phyloP scores from a whole-genome alignment of 768 basidiomycete species.

The Mycena indigotica region DNA sequence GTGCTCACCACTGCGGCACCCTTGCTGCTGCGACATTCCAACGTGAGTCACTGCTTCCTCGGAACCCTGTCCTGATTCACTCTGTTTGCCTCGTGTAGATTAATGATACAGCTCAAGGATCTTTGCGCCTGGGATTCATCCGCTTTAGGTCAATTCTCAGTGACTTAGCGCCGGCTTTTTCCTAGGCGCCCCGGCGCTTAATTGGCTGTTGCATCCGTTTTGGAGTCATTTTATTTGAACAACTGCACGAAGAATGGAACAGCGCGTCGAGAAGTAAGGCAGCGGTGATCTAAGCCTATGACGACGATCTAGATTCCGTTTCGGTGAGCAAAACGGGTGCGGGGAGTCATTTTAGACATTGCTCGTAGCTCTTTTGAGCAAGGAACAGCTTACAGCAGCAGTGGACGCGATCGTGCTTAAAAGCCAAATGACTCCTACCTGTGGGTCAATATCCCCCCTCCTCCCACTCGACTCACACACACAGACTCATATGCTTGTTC shows the following conservation, averaged over 20 bases:
- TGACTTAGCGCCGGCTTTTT: not conserved
- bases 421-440: not conserved
- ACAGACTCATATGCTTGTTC: too few species aligned
- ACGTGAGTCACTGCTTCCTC: conserved; percentile 11
- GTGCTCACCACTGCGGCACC: conserved; percentile 6
- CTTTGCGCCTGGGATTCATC: not conserved
- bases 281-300: not conserved
- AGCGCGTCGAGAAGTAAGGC: not conserved
- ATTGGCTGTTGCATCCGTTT: not conserved
- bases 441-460: not conserved
- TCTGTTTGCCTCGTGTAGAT: not conserved
- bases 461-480: not conserved
- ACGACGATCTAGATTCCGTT: not conserved
- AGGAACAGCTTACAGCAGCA: not conserved
- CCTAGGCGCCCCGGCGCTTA: too few species aligned
- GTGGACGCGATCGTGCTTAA: not conserved
- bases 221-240: not conserved
- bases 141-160: too few species aligned
- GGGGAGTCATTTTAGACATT: not conserved
- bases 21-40: not conserved
- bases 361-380: not conserved
- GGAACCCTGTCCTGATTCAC: not conserved
- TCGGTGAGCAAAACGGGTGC: not conserved
- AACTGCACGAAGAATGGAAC: not conserved
- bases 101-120: not conserved